Conservation (phyloP, 2,329 filamentous ascomycete genomes). For the Neocatenulostroma microsporum region DNA sequence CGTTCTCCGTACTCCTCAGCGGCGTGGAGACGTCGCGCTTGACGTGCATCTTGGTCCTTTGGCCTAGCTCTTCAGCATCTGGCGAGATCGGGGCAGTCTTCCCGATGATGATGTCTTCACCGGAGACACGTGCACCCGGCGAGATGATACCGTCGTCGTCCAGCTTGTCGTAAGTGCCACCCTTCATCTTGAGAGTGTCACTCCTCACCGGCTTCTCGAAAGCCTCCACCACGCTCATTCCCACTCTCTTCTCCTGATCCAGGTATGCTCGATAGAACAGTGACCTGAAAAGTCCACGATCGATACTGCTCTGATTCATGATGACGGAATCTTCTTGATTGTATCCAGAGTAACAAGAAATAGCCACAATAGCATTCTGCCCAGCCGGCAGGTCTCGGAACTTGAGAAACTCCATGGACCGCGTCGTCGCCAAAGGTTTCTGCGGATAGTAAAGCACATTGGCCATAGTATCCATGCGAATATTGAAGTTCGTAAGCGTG, state of each 20-base stretch:
- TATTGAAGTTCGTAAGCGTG: constrained; percentile 92
- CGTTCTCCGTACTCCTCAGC: constrained; percentile 88
- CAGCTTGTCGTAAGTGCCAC: constrained; percentile 64
- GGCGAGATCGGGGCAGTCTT: constrained; percentile 94
- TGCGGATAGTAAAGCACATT: constrained; percentile 99
- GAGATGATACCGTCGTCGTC: constrained; percentile 94
- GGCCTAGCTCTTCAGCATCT: constrained; percentile 87
- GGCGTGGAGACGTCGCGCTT: constrained; percentile 98
- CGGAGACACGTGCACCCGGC: constrained; percentile 87
- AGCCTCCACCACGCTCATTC: constrained; percentile 82
- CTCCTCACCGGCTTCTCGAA: constrained; percentile 91
- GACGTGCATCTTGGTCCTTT: constrained; percentile 79
- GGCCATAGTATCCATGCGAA: constrained; percentile 99
- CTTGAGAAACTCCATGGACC: constrained; percentile 97
- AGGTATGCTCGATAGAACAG: constrained; percentile 97
- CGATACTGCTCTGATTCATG: constrained; percentile 99
- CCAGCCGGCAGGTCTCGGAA: constrained; percentile 95
- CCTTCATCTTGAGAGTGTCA: constrained; percentile 86
- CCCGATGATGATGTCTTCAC: constrained; percentile 97
- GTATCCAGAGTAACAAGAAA: constrained; percentile 95
- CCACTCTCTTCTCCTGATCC: constrained; percentile 92
- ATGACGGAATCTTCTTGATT: constrained; percentile 99
- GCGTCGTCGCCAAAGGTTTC: constrained; percentile 90
- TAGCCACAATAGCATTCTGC: constrained; percentile 97
- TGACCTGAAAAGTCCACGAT: constrained; percentile 93